Conservation (phyloP, 345 rosid genomes). For the Lepidium africanum region DNA sequence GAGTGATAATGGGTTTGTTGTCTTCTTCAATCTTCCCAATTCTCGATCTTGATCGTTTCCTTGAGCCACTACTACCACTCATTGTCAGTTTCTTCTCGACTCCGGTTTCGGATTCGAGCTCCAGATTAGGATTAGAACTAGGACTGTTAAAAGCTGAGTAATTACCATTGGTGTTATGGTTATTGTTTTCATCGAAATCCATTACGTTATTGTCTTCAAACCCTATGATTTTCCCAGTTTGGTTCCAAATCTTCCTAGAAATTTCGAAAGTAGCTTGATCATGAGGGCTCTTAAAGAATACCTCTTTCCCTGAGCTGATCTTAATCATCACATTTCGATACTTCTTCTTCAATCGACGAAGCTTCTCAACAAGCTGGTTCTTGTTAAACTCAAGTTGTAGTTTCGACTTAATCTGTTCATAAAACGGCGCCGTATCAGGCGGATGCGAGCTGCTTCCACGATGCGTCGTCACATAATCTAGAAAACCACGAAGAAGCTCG, state of each 20-base stretch:
- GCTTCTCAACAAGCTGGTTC: constrained; percentile 95
- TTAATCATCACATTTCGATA: constrained; percentile 64
- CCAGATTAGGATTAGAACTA: constrained; percentile 17
- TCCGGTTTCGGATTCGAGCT: constrained; percentile 35
- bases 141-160: constrained; percentile 19
- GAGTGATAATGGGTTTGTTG: constrained; percentile 26
- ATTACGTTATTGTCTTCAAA: constrained; percentile 45
- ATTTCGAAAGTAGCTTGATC: constrained; percentile 95
- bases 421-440: constrained; percentile 81
- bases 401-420: constrained; percentile 88
- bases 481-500: constrained; percentile 90
- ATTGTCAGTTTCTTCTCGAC: constrained; percentile 35
- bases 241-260: constrained; percentile 89
- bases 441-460: constrained; percentile 52
- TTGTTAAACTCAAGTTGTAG: constrained; percentile 95
- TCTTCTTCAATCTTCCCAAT: constrained; percentile 55
- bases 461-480: constrained; percentile 54
- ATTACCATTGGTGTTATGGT: constrained; percentile 21
- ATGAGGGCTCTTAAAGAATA: constrained; percentile 76
- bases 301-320: constrained; percentile 81
- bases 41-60: constrained; percentile 44
- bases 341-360: constrained; percentile 88
- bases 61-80: constrained; percentile 31
- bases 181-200: constrained; percentile 67
- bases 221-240: constrained; percentile 30